phyloP scores from a whole-genome alignment of 345 rosid genomes.

The Brassica incana region DNA sequence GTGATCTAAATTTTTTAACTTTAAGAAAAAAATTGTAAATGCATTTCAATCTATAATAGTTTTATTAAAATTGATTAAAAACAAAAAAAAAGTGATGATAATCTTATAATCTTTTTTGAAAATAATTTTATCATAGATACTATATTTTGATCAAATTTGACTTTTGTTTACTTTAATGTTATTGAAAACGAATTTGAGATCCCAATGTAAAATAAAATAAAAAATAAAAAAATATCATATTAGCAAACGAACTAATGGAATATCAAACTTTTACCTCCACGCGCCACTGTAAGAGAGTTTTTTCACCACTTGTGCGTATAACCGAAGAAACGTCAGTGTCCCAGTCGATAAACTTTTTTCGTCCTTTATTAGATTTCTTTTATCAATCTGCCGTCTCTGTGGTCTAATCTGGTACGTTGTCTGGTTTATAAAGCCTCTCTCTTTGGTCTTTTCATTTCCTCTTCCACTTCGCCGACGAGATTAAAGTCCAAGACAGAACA shows the following conservation, averaged over 20 bases:
- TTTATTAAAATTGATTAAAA: background rate
- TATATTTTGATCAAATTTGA: background rate
- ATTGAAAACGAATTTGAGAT: conserved; percentile 26
- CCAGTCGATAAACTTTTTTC: conserved; percentile 30
- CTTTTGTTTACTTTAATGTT: background rate
- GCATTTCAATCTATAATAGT: background rate
- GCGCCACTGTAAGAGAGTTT: conserved; percentile 41
- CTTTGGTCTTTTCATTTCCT: conserved; percentile 25
- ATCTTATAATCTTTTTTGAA: background rate
- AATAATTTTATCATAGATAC: background rate
- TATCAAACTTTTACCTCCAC: conserved; percentile 25
- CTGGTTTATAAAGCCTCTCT: conserved; percentile 32
- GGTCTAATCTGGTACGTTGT: conserved; percentile 35
- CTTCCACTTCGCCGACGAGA: conserved; percentile 20
- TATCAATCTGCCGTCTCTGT: conserved; percentile 25
- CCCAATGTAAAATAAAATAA: conserved; percentile 21
- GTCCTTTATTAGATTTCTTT: background rate
- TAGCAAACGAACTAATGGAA: conserved; percentile 28
- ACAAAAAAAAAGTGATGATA: background rate
- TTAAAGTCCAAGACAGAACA: background rate
- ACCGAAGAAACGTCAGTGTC: conserved; percentile 28
- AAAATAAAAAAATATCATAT: background rate
- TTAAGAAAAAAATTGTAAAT: background rate
- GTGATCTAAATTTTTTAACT: background rate
- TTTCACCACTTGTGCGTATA: conserved; percentile 32